Percentiles rank a stretch among this genome's conserved stretches.
These are phyloP conservation scores for Boletus rufocinnamomeus DNA, from an alignment of 768 basidiomycete species.

Conservation along the genomic window DNA sequence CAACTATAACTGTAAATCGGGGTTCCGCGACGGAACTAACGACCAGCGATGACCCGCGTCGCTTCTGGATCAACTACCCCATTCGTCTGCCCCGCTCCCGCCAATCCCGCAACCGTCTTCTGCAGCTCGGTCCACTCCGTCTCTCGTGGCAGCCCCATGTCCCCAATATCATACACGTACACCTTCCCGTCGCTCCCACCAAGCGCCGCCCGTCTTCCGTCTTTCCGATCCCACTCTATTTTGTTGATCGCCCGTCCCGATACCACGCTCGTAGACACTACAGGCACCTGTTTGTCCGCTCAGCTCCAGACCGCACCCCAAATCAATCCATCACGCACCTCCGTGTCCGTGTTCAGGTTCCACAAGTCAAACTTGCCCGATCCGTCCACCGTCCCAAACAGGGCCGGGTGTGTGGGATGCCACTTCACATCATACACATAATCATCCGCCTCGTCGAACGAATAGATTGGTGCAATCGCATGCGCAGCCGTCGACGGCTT, in stretches of 20 bases:
- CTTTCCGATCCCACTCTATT: slow-evolving; percentile 91
- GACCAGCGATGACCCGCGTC: slow-evolving; percentile 37
- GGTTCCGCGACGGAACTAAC: slow-evolving; percentile 30
- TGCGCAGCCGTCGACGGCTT: slow-evolving; percentile 65
- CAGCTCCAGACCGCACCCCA: slow-evolving; percentile 3
- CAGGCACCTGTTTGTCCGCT: slow-evolving; percentile 67
- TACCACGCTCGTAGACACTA: slow-evolving; percentile 82
- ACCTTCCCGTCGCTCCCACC: slow-evolving; percentile 92
- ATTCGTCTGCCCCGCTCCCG: slow-evolving; percentile 48
- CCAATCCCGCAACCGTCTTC: slow-evolving; percentile 75
- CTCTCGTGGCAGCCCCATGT: slow-evolving; percentile 85
- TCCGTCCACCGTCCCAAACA: slow-evolving; percentile 94
- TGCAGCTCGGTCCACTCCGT: slow-evolving; percentile 94
- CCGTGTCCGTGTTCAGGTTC: slow-evolving; percentile 96
- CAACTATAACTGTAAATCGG: neutral
- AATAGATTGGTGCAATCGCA: slow-evolving; percentile 75
- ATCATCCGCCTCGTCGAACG: slow-evolving; percentile 97
- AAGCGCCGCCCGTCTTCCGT: slow-evolving; percentile 85
- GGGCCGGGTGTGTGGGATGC: slow-evolving; percentile 94
- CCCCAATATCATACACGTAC: slow-evolving; percentile 94
- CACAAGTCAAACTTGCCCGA: slow-evolving; percentile 95
- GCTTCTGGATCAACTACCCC: slow-evolving; percentile 36
- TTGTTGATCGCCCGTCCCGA: slow-evolving; percentile 90
- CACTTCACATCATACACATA: slow-evolving; percentile 99
- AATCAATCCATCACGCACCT: slow-evolving; percentile 58